Evolutionary conservation across 345 rosid species (phyloP).

Genomic region (Nephelium lappaceum): DNA sequence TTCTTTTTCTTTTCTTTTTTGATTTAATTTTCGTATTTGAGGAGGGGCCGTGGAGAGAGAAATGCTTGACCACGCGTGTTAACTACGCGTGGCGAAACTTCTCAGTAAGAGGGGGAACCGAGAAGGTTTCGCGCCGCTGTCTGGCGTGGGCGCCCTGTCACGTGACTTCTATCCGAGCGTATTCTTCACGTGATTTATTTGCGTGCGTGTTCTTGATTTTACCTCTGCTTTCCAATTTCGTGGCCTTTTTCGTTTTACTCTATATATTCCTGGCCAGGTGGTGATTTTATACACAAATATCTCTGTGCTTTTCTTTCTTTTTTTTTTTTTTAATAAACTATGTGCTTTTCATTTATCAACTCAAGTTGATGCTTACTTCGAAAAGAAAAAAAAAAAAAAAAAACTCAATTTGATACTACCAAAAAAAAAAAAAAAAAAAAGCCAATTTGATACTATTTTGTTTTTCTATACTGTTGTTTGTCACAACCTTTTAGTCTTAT

Average conservation of each 20-base stretch:
- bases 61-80: slow-evolving; percentile 17
- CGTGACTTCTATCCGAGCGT: slow-evolving; percentile 21
- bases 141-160: not conserved
- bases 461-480: no score
- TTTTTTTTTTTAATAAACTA: no score
- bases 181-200: slow-evolving; percentile 11
- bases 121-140: not conserved
- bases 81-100: slow-evolving; percentile 8
- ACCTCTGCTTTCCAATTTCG: not conserved
- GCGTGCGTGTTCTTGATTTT: not conserved
- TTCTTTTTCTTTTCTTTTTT: not conserved
- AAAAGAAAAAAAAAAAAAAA: no score
- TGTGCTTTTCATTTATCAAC: no score
- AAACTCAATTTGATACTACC: no score
- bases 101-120: not conserved
- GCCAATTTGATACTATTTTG: no score
- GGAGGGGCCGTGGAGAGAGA: not conserved
- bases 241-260: not conserved
- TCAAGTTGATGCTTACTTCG: no score
- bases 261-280: no score
- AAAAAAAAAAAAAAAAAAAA: no score
- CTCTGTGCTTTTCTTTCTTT: no score
- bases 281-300: no score
- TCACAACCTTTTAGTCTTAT: no score
- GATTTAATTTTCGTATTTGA: not conserved